Evolutionary conservation across 306 rosid species (phyloP).

Genomic region (Calophaca sinica): DNA sequence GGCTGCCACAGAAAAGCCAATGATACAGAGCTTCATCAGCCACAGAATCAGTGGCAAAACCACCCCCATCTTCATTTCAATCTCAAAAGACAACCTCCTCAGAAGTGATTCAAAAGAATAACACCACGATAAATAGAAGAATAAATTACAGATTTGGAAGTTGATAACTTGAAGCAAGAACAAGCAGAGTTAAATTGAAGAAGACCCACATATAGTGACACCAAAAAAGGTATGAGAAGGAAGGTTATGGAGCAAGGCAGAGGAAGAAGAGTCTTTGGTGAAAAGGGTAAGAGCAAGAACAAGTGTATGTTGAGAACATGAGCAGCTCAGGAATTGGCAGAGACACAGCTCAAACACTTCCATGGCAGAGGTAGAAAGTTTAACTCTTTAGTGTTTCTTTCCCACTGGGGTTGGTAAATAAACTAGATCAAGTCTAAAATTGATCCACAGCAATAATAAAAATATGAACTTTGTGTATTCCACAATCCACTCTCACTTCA

Average conservation of each 20-base stretch:
- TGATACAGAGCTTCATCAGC: constrained; percentile 62
- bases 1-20: constrained; percentile 58
- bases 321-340: constrained; percentile 50
- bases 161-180: constrained; percentile 73
- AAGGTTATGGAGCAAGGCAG: constrained; percentile 53
- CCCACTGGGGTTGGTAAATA: constrained; percentile 46
- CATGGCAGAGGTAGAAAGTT: constrained; percentile 51
- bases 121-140: constrained; percentile 42
- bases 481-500: constrained; percentile 44
- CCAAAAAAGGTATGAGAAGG: constrained; percentile 57
- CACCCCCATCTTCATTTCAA: constrained; percentile 66
- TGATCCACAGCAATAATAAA: constrained; percentile 39
- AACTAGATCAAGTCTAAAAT: constrained; percentile 45
- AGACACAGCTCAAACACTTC: constrained; percentile 53
- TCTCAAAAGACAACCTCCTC: constrained; percentile 51
- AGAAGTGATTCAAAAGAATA: constrained; percentile 40
- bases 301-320: constrained; percentile 41
- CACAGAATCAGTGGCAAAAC: constrained; percentile 56
- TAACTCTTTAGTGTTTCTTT: constrained; percentile 25
- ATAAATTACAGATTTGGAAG: constrained; percentile 45
- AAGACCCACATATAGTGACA: constrained; percentile 59
- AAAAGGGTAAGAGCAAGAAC: constrained; percentile 51
- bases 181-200: constrained; percentile 54
- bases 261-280: constrained; percentile 56
- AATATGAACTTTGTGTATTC: constrained; percentile 35